These are phyloP conservation scores for Barnettozyma hawaiiensis DNA, from an alignment of 1,139 yeast species.

Conservation along the genomic window DNA sequence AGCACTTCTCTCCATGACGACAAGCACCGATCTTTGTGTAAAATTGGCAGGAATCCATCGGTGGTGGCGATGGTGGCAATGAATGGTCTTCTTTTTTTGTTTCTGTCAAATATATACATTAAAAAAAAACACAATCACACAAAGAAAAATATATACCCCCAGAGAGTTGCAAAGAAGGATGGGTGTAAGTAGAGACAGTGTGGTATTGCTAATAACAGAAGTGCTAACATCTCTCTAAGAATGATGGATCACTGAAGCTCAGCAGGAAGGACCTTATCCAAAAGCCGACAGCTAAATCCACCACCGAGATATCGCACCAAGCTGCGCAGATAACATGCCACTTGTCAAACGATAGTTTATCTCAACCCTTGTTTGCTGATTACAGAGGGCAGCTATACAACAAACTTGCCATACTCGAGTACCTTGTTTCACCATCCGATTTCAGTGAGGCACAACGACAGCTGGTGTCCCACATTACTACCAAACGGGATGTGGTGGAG, in stretches of 20 bases:
- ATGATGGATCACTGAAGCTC: slow-evolving; percentile 48
- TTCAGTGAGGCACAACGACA: slow-evolving; percentile 20
- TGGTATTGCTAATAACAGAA: too few species aligned
- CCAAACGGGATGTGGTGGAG: slow-evolving; percentile 47
- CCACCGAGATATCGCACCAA: not conserved
- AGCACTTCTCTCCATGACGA: slow-evolving; percentile 87
- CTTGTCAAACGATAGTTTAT: slow-evolving; percentile 36
- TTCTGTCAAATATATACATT: too few species aligned
- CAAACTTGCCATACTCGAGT: slow-evolving; percentile 61
- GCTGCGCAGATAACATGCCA: slow-evolving; percentile 29
- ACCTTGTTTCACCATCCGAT: slow-evolving; percentile 37
- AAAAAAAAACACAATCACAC: too few species aligned
- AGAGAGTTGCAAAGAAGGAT: slow-evolving; percentile 4
- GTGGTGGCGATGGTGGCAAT: not conserved
- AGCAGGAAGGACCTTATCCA: slow-evolving; percentile 37
- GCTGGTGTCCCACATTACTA: slow-evolving; percentile 39
- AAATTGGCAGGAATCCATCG: slow-evolving; percentile 38
- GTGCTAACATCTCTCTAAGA: slow-evolving; percentile 9
- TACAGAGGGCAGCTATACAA: slow-evolving; percentile 63
- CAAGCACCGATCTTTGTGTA: slow-evolving; percentile 88
- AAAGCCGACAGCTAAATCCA: slow-evolving; percentile 6
- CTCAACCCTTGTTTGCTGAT: slow-evolving; percentile 61
- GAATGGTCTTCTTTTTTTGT: too few species aligned
- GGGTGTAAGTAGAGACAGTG: too few species aligned
- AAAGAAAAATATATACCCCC: too few species aligned